Evolutionary conservation across 2,329 filamentous ascomycete genomes (phyloP), one percentile per base, ranked within the genome.

Genomic region (Aspergillus novoparasiticus): DNA sequence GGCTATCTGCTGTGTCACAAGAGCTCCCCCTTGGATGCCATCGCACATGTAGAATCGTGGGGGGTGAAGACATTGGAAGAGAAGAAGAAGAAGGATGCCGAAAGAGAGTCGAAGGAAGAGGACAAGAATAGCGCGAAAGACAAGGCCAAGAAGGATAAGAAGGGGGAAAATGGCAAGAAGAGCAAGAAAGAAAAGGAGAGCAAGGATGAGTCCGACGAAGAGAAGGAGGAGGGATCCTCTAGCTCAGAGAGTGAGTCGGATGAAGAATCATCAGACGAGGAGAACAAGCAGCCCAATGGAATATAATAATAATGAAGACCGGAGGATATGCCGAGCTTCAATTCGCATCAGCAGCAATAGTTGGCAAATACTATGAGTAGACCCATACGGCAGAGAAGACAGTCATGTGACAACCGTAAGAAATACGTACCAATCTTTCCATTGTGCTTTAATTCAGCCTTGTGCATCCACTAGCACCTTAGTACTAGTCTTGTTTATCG

Each of bases 1-100:
- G 82, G 83, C 12, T 84, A 82, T 64, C 71, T 86, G 43, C 75
- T 86, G 60, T 78, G 76, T 61, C 71, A 81, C 62, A 84, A 84
- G 71, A 83, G 81, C 59, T 78, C 82, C 50, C 83, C 84, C 1
- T 62, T 68, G 9, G 71, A 75, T 53, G 84, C 84, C 11, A 66
- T 86, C 21, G 73, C 73, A n/a, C 76, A 79, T 63, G 79, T 81
- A 1, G 72, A 64, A 14, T 65, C 58, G 43, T 86, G 84, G 83
- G 39, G 48, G 12, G 19, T 45, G n/a, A 39, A 53, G 4, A 51
- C 51, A 12, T 28, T 57, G 23, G 53, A 51, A 8, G 59, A 61
- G 19, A 48, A 53, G 30, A 34, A 53, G n/a, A 48, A 59, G 36
- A 50, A 59, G 3, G 57, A 51, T 8, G 19, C 46, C n/a, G 30